Base-by-base conservation (phyloP, 352 stramenopile species). In the Phytophthora nicotianae region DNA sequence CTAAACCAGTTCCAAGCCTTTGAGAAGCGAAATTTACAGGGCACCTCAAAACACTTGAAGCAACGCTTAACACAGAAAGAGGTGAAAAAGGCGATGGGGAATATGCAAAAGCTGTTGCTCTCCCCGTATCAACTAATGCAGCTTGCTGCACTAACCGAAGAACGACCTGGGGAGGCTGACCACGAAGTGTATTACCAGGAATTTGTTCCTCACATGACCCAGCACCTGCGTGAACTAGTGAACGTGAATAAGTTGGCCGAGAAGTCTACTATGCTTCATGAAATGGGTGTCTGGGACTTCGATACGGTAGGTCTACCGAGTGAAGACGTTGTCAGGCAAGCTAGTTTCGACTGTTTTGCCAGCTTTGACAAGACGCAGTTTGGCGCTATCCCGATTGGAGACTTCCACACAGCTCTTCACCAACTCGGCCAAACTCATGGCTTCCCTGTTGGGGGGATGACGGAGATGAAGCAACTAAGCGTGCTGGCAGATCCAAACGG, bases 91-190 rank as follows among this genome's bases (percentile, higher is more conserved):
- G 80, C 83, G 7, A 47, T 86, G 52, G 74, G 79, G 26, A 62
- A 73, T 35, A 78, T 88, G 70, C 74, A 72, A 23, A 88, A 87
- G 47, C 53, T 91, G 19, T 37, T 86, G 21, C 49, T 91, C 5
- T 75, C 72, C 9, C 74, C 73, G 6, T 79, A 77, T 19, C 82
- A 91, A 60, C n/a, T 72, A 0, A 79, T 73, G 55, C 74, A 76
- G 4, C 50, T 86, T 33, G 40, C 68, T 19, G 50, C 70, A 10
- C 33, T 88, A 10, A 74, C 38, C 17, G 68, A 82, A 45, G 49
- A 55, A 4, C 45, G 19, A 0, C 41, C 48, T 13, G 53, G 49
- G n/a, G 49, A 63, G 21, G 38, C 63, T 0, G 70, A 84, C 9
- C 58, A 70, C 13, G n/a, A 71, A 10, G 67, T 90, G n/a, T 52